Conservation (phyloP, 306 rosid species). For the Cucumis hystrix region DNA sequence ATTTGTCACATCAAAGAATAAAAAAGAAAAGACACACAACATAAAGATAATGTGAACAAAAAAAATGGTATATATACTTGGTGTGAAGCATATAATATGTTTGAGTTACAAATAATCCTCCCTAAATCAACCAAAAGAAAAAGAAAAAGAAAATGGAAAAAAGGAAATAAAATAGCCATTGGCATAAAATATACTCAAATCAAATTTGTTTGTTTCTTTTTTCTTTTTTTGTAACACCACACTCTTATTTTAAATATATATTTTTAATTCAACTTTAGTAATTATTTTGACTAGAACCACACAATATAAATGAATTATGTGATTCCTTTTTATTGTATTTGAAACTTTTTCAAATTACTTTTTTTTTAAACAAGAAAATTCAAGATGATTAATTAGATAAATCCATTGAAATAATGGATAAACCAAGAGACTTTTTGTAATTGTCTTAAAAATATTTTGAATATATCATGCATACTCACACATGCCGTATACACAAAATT, state of each 20-base stretch:
- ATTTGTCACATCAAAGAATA: background rate
- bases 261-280: background rate
- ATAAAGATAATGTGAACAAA: background rate
- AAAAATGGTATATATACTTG: background rate
- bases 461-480: conserved; percentile 58
- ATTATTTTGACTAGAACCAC: background rate
- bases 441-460: background rate
- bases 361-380: background rate
- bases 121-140: background rate
- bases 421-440: background rate
- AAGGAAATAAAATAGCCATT: background rate
- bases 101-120: background rate
- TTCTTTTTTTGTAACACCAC: background rate
- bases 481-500: conserved; percentile 50
- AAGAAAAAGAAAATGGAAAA: too few relatives aligned
- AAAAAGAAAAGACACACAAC: background rate
- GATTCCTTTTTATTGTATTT: conserved; percentile 4
- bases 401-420: conserved; percentile 5
- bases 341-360: background rate
- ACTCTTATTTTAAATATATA: background rate
- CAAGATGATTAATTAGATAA: background rate
- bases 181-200: background rate
- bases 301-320: background rate
- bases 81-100: background rate
- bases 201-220: background rate